A percentile compares a stretch with the other conserved stretches of the same genome.
Evolutionary conservation across 75 land plant genomes (phyloP).

Genomic region (Picea glauca): DNA sequence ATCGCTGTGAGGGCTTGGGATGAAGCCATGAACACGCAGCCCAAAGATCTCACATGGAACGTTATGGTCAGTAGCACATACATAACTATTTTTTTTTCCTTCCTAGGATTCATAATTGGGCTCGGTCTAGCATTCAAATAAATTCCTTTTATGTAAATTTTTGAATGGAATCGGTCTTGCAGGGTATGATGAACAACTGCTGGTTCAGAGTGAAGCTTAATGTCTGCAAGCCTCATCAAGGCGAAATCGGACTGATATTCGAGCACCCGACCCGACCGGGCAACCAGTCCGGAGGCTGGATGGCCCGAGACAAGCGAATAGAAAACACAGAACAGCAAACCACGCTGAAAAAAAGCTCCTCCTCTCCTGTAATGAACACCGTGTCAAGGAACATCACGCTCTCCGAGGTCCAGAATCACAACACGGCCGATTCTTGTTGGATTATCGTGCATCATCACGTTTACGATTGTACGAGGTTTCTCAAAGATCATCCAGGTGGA

Average conservation of each 20-base stretch:
- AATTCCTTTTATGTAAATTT: no score
- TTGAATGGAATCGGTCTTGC: not conserved
- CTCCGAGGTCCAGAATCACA: conserved; percentile 75
- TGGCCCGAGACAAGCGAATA: conserved; percentile 40
- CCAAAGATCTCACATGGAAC: conserved; percentile 90
- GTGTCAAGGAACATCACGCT: conserved; percentile 38
- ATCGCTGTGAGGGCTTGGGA: conserved; percentile 98
- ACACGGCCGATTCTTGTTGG: conserved; percentile 52
- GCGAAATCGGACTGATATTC: conserved; percentile 70
- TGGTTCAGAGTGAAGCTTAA: conserved; percentile 87
- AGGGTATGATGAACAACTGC: conserved; percentile 99
- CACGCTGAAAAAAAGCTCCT: conserved; percentile 53
- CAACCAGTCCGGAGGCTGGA: conserved; percentile 93
- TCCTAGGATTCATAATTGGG: no score
- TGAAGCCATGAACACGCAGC: conserved; percentile 88
- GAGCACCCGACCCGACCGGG: conserved; percentile 91
- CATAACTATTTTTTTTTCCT: not conserved
- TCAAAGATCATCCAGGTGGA: conserved; percentile 94
- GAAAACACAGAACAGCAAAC: conserved; percentile 16
- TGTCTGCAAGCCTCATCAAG: conserved; percentile 60
- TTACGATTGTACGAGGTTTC: conserved; percentile 90
- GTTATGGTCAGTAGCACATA: conserved; percentile 8
- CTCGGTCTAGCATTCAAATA: no score
- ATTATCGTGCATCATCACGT: conserved; percentile 78
- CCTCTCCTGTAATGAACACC: conserved; percentile 58